A percentile compares a stretch with the other conserved stretches of the same genome.
Evolutionary conservation across 352 stramenopile species (phyloP).

Genomic region (Elongisporangium prolatum): DNA sequence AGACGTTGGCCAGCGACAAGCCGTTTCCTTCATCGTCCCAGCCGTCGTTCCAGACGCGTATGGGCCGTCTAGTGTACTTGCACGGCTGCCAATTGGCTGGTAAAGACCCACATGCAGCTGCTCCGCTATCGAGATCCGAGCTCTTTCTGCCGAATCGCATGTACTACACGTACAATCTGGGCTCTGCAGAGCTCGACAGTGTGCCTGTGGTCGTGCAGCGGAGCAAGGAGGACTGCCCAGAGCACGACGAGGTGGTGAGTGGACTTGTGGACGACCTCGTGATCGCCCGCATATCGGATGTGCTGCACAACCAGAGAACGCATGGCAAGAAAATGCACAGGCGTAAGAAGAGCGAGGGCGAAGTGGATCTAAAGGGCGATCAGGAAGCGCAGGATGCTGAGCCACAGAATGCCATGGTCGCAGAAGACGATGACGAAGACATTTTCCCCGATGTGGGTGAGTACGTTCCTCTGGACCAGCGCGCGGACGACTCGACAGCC

Average conservation of each 20-base stretch:
- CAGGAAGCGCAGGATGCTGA: slow-evolving; percentile 4
- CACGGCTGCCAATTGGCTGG: slow-evolving; percentile 34
- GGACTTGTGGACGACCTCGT: slow-evolving; percentile 46
- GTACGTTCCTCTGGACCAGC: slow-evolving; percentile 63
- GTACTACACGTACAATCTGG: slow-evolving; percentile 70
- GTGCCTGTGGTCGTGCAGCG: slow-evolving; percentile 57
- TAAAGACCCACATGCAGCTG: not conserved
- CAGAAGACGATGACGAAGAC: slow-evolving; percentile 44
- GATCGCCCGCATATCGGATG: slow-evolving; percentile 33
- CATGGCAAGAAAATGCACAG: slow-evolving; percentile 39
- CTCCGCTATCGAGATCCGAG: slow-evolving; percentile 33
- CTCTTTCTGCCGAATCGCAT: slow-evolving; percentile 69
- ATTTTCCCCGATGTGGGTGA: slow-evolving; percentile 73
- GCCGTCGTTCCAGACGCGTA: slow-evolving; percentile 44
- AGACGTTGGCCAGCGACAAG: slow-evolving; percentile 10
- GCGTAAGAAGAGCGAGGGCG: slow-evolving; percentile 25
- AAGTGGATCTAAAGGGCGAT: not conserved
- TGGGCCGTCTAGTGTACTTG: slow-evolving; percentile 63
- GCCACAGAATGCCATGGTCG: slow-evolving; percentile 1
- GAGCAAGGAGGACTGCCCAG: slow-evolving; percentile 70
- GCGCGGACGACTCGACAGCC: slow-evolving; percentile 15
- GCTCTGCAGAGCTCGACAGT: slow-evolving; percentile 30
- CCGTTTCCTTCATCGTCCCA: slow-evolving; percentile 6
- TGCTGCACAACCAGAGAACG: slow-evolving; percentile 17
- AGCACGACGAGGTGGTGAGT: slow-evolving; percentile 47